Percentiles rank a stretch among this genome's conserved stretches.
phyloP scores from a whole-genome alignment of 2,329 filamentous ascomycete genomes.

The Nannizziopsis barbatae region DNA sequence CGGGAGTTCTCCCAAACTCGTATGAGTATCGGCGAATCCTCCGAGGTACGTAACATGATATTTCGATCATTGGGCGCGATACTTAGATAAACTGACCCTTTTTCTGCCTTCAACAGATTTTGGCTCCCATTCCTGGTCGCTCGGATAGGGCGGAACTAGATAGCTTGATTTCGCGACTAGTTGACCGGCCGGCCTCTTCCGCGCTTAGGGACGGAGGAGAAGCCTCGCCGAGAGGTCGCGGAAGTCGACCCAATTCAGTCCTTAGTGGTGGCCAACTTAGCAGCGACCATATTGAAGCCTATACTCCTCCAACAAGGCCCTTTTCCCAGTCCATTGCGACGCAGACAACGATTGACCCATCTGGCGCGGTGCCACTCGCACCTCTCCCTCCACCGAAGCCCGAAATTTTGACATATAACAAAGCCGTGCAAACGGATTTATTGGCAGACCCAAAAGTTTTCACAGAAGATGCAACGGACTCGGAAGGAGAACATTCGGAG shows the following conservation, averaged over 20 bases:
- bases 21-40: constrained; percentile 54
- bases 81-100: not conserved
- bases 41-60: constrained; percentile 53
- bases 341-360: constrained; percentile 61
- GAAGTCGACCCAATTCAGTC: constrained; percentile 76
- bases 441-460: constrained; percentile 49
- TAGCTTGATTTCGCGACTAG: constrained; percentile 68
- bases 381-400: constrained; percentile 35
- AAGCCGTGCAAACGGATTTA: constrained; percentile 81
- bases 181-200: constrained; percentile 66
- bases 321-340: constrained; percentile 41
- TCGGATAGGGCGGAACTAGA: constrained; percentile 66
- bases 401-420: constrained; percentile 93
- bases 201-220: constrained; percentile 43
- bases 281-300: constrained; percentile 47
- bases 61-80: not conserved
- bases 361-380: constrained; percentile 67
- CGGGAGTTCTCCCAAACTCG: constrained; percentile 62
- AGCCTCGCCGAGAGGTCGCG: constrained; percentile 35
- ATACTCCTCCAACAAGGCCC: constrained; percentile 31
- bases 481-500: constrained; percentile 50
- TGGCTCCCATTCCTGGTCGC: constrained; percentile 53
- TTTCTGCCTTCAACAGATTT: constrained; percentile 13
- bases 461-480: constrained; percentile 46
- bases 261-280: constrained; percentile 72